A percentile compares a stretch with the other conserved stretches of the same genome.
Conservation (phyloP, 2,329 filamentous ascomycete species). For the Aspergillus latus region DNA sequence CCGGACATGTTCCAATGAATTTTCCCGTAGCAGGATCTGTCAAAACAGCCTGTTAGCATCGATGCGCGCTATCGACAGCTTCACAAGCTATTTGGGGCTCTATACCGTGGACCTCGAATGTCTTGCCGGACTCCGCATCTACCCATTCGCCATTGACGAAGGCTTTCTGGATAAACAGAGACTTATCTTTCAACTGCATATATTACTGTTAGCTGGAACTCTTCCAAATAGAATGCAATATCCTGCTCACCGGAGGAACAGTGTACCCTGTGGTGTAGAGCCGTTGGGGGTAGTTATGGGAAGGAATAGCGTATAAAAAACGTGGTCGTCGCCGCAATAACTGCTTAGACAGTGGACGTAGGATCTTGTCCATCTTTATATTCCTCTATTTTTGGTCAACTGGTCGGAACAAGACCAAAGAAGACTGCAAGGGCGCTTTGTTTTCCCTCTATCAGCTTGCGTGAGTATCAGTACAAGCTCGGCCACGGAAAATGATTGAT, state of each 20-base stretch:
- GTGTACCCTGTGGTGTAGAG: constrained; percentile 45
- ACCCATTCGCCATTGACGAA: constrained; percentile 96
- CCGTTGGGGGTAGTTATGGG: constrained; percentile 33
- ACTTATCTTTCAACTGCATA: constrained; percentile 69
- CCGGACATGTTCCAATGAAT: constrained; percentile 75
- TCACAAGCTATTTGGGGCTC: background rate
- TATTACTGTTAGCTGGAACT: constrained; percentile 5
- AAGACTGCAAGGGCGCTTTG: constrained; percentile 7
- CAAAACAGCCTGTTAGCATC: constrained; percentile 5
- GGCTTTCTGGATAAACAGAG: constrained; percentile 77
- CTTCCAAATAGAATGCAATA: too few relatives aligned
- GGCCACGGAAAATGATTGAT: background rate
- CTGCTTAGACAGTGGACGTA: constrained; percentile 38
- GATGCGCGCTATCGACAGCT: background rate
- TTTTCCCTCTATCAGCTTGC: constrained; percentile 20
- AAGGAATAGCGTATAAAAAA: constrained; percentile 39
- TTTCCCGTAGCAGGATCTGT: constrained; percentile 79
- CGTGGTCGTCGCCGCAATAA: constrained; percentile 33
- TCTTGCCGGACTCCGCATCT: constrained; percentile 79
- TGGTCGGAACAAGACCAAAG: background rate
- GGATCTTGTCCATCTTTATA: constrained; percentile 34
- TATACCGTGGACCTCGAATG: constrained; percentile 77
- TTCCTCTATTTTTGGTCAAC: background rate
- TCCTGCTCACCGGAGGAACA: constrained; percentile 38
- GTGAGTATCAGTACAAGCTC: background rate